A percentile compares a stretch with the other conserved stretches of the same genome.
Conservation (phyloP, 1,139 yeast species). For the Debaryomyces fabryi region DNA sequence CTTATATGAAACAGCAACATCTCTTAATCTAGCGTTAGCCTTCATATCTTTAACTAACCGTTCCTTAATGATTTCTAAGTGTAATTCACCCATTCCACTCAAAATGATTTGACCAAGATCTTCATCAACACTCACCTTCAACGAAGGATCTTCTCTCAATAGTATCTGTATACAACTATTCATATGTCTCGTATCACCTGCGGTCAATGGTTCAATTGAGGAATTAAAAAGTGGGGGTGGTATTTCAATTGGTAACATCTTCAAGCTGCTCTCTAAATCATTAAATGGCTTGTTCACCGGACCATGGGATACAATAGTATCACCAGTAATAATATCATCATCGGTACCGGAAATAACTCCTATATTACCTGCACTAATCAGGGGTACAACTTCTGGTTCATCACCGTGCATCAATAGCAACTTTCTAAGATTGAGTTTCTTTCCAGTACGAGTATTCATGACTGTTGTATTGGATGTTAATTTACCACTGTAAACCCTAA, state of each 20-base stretch:
- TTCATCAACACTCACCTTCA: constrained; percentile 55
- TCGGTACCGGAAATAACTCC: constrained; percentile 83
- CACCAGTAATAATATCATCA: constrained; percentile 83
- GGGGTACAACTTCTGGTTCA: constrained; percentile 68
- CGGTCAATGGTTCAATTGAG: constrained; percentile 78
- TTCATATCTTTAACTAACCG: constrained; percentile 77
- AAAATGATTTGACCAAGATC: constrained; percentile 86
- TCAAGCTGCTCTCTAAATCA: constrained; percentile 50
- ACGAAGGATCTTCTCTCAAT: constrained; percentile 65
- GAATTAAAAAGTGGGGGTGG: constrained; percentile 96
- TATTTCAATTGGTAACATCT: constrained; percentile 72
- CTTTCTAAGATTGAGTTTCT: constrained; percentile 65
- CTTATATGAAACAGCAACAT: constrained; percentile 85
- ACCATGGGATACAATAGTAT: constrained; percentile 70
- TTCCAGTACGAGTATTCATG: constrained; percentile 70
- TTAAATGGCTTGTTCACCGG: constrained; percentile 50
- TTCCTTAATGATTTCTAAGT: constrained; percentile 83
- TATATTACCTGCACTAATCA: constrained; percentile 75
- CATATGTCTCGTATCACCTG: constrained; percentile 76
- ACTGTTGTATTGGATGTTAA: constrained; percentile 63
- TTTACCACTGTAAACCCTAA: constrained; percentile 84
- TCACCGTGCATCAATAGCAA: constrained; percentile 89
- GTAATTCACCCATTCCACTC: constrained; percentile 96
- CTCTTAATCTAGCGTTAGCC: constrained; percentile 79
- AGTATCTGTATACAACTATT: constrained; percentile 66